Base-by-base conservation (phyloP, 2,329 filamentous ascomycete genomes). In the Ophiocordyceps camponoti-saundersi region DNA sequence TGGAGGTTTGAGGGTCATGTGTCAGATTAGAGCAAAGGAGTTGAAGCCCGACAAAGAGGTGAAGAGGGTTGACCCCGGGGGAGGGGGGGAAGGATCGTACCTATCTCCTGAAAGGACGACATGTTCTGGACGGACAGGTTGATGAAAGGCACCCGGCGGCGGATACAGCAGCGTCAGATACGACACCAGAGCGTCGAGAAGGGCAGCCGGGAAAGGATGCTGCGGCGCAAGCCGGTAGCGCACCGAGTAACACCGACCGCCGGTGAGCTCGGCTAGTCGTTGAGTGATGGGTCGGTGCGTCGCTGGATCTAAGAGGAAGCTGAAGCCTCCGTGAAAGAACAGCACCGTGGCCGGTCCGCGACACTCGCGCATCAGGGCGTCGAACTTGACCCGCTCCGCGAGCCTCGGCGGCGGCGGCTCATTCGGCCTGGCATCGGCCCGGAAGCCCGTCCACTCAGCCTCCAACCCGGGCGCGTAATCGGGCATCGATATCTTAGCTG, bases 291-390 rank as follows among this genome's bases (percentile, higher is more conserved):
- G 59, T 3, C 85, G 75, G 56, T 87, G 80, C 0, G 77, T 79
- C 1, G 71, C 62, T 16, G 85, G 84, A 54, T 89, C 85, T 55
- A 82, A 71, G 26, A 87, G 70, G 52, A 71, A 87, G 63, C 82
- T 84, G 4, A 79, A 84, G 46, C 85, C 85, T 50, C 84, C 83
- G 60, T 89, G 83, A 54, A 89, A 74, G 60, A 85, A 88, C 20
- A 89, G 65, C 0, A 87, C 61, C 0, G 82, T 87, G 1, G 73
- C 71, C 3, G 75, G 71, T 45, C 67, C 71, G n/a, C 61, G 74
- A 48, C 74, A 74, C 57, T 88, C 84, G 48, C 71, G 71, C 74
- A 85, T 80, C 64, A 90, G 64, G 47, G 71, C 70, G 44, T 63
- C 64, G 56, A 82, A 90, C 57, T 80, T 80, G 47, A 80, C 72